Evolutionary conservation across 2,329 filamentous ascomycete species (phyloP).

Genomic region (Microthyrium microscopicum): DNA sequence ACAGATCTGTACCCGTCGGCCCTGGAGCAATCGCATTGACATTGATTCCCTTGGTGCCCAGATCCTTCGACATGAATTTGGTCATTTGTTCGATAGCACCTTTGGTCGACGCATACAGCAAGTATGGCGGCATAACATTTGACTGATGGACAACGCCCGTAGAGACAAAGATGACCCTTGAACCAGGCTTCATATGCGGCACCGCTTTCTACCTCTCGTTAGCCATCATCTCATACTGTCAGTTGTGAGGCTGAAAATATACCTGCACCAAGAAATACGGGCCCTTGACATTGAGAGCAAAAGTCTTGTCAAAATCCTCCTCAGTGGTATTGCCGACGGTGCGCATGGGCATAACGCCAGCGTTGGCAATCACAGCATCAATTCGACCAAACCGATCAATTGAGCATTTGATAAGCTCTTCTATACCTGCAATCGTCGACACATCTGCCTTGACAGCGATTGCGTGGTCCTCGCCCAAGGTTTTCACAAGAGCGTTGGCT

Average conservation of each 20-base stretch:
- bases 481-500: slow-evolving; percentile 36
- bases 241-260: slow-evolving; percentile 1
- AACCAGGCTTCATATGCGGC: slow-evolving; percentile 33
- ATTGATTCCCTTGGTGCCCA: slow-evolving; percentile 32
- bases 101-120: slow-evolving; percentile 39
- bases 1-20: slow-evolving; percentile 39
- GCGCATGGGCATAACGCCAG: slow-evolving; percentile 34
- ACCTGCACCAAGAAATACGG: slow-evolving; percentile 36
- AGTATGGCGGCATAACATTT: slow-evolving; percentile 28
- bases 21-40: slow-evolving; percentile 37
- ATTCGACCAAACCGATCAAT: slow-evolving; percentile 37
- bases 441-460: slow-evolving; percentile 41
- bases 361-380: slow-evolving; percentile 42
- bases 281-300: slow-evolving; percentile 40
- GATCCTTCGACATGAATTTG: slow-evolving; percentile 37
- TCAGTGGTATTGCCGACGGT: slow-evolving; percentile 34
- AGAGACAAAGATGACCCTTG: slow-evolving; percentile 36
- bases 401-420: slow-evolving; percentile 31
- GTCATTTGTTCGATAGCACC: slow-evolving; percentile 44
- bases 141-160: slow-evolving; percentile 25
- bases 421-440: slow-evolving; percentile 28
- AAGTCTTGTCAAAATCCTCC: slow-evolving; percentile 32
- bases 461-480: slow-evolving; percentile 30
- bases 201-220: slow-evolving; percentile 27
- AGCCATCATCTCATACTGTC: neutral